Conservation (phyloP, 2,329 filamentous ascomycete genomes). For the Magnaporthiopsis poae region DNA sequence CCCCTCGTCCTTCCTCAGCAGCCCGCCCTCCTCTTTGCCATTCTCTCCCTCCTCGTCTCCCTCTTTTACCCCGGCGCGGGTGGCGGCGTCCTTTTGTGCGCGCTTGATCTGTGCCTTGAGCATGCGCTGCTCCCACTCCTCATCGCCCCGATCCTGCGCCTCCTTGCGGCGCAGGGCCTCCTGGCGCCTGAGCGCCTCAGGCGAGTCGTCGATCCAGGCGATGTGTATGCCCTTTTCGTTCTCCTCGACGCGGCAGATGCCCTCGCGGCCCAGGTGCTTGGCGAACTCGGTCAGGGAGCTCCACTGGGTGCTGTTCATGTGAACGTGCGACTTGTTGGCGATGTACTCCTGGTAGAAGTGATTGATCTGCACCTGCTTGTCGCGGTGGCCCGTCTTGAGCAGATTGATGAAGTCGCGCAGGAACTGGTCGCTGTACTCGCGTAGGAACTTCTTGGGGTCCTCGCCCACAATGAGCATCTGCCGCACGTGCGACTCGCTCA, state of each 20-base stretch:
- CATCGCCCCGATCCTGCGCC: constrained; percentile 78
- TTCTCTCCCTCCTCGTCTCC: constrained; percentile 32
- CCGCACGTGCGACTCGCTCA: constrained; percentile 78
- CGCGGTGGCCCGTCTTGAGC: constrained; percentile 74
- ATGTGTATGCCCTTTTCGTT: constrained; percentile 77
- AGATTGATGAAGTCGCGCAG: constrained; percentile 69
- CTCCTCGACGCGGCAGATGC: constrained; percentile 83
- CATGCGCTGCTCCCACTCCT: constrained; percentile 75
- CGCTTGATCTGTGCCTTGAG: constrained; percentile 75
- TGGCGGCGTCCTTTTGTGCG: constrained; percentile 52
- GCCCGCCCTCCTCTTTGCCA: constrained; percentile 30
- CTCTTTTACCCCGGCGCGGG: constrained; percentile 22
- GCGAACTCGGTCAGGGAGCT: constrained; percentile 79
- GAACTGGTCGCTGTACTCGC: constrained; percentile 70
- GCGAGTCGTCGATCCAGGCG: constrained; percentile 83
- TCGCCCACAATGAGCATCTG: constrained; percentile 81
- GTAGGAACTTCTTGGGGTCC: constrained; percentile 73
- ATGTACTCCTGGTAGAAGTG: constrained; percentile 95
- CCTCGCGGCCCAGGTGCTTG: constrained; percentile 74
- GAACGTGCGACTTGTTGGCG: constrained; percentile 73
- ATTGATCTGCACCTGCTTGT: constrained; percentile 82
- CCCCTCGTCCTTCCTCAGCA: constrained; percentile 55
- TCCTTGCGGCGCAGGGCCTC: constrained; percentile 78
- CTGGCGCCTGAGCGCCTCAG: constrained; percentile 68
- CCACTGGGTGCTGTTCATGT: constrained; percentile 93